phyloP scores from a whole-genome alignment of 805 yeast species.

The Wickerhamomyces canadensis region DNA sequence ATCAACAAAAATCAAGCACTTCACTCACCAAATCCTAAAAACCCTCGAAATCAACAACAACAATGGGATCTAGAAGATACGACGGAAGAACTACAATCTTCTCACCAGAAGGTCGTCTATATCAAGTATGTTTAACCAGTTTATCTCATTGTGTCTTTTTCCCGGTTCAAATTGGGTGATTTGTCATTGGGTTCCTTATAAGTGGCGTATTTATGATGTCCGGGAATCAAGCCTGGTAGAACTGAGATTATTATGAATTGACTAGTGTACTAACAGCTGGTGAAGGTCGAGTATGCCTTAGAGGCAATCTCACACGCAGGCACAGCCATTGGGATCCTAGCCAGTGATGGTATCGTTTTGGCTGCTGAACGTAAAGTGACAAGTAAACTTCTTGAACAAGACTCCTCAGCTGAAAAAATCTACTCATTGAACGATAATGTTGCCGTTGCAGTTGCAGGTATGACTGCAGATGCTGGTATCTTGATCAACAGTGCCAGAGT shows the following conservation, averaged over 20 bases:
- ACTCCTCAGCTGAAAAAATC: conserved; percentile 87
- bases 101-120: conserved; percentile 97
- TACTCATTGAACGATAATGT: conserved; percentile 78
- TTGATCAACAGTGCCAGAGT: conserved; percentile 83
- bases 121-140: conserved; percentile 65
- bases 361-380: conserved; percentile 98
- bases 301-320: conserved; percentile 98
- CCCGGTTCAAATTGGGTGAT: not conserved
- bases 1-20: conserved; percentile 9
- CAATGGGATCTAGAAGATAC: conserved; percentile 89
- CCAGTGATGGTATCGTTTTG: conserved; percentile 83
- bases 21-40: too few species aligned
- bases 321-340: conserved; percentile 90
- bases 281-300: conserved; percentile 86
- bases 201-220: conserved; percentile 3
- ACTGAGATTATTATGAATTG: too few species aligned
- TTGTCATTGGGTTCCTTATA: not conserved
- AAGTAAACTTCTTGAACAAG: conserved; percentile 87
- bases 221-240: too few species aligned
- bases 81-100: conserved; percentile 98
- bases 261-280: too few species aligned
- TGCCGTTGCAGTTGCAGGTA: conserved; percentile 95
- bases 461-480: conserved; percentile 95
- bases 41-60: too few species aligned
- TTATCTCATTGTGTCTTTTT: not conserved